Percentiles rank a stretch among this genome's conserved stretches.
Conservation (phyloP, 768 basidiomycete genomes). For the Auricularia cornea region DNA sequence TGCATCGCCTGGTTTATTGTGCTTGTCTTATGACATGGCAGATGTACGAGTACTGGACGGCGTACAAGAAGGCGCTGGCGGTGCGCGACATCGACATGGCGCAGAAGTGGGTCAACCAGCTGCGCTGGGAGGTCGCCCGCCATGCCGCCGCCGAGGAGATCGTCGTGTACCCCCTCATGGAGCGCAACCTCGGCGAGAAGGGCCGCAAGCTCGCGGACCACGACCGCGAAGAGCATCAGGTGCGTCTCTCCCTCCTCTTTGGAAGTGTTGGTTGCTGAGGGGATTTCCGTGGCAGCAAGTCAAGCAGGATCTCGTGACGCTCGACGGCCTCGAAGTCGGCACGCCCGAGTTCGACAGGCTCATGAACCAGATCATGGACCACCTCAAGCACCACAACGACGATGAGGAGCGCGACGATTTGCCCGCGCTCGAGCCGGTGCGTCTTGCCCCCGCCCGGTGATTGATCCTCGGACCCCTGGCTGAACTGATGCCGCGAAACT, state of each 20-base stretch:
- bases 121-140: constrained; percentile 43
- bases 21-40: constrained; percentile 12
- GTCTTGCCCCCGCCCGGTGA: no score
- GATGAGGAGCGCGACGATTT: constrained; percentile 52
- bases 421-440: constrained; percentile 38
- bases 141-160: constrained; percentile 58
- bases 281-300: constrained; percentile 12
- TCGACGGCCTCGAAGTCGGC: constrained; percentile 28
- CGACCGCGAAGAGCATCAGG: constrained; percentile 51
- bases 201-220: constrained; percentile 44
- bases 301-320: constrained; percentile 35
- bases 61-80: constrained; percentile 31
- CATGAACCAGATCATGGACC: constrained; percentile 38
- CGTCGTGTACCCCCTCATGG: constrained; percentile 55
- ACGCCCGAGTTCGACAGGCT: constrained; percentile 29
- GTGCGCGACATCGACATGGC: constrained; percentile 39
- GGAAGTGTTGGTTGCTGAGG: no score
- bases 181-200: constrained; percentile 43
- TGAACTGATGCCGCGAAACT: not conserved
- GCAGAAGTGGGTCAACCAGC: constrained; percentile 45
- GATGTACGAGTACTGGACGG: constrained; percentile 51
- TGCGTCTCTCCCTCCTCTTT: no score
- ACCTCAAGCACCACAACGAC: constrained; percentile 46
- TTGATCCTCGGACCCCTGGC: not conserved
- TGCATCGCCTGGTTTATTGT: not conserved